phyloP scores from a whole-genome alignment of 192 early-diverging fungal genomes.

The Entomortierella parvispora region DNA sequence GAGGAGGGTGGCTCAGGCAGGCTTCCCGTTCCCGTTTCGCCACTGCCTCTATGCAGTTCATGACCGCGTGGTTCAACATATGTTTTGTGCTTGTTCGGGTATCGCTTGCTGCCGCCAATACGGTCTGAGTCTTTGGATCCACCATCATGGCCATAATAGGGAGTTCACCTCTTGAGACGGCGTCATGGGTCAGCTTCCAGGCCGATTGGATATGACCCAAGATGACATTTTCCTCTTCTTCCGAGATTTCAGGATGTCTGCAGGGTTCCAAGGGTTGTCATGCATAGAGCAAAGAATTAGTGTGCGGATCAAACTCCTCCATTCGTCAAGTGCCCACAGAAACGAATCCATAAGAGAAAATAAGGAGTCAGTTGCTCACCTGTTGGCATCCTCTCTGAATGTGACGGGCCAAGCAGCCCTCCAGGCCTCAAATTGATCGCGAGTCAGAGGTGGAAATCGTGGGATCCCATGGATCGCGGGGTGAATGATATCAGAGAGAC shows the following conservation, averaged over 20 bases:
- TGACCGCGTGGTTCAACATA: slow-evolving; percentile 81
- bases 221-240: slow-evolving; percentile 52
- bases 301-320: neutral
- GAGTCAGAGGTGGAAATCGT: slow-evolving; percentile 69
- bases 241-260: slow-evolving; percentile 54
- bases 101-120: slow-evolving; percentile 62
- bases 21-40: slow-evolving; percentile 64
- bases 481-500: slow-evolving; percentile 32
- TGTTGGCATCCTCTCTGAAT: slow-evolving; percentile 69
- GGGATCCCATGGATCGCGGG: slow-evolving; percentile 62
- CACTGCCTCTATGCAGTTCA: slow-evolving; percentile 79
- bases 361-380: slow-evolving; percentile 14
- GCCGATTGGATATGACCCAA: slow-evolving; percentile 48
- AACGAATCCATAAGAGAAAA: slow-evolving; percentile 4
- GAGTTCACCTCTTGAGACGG: slow-evolving; percentile 51
- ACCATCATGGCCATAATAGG: slow-evolving; percentile 63
- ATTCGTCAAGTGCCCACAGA: neutral
- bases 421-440: slow-evolving; percentile 82
- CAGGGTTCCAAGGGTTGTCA: neutral
- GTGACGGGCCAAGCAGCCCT: slow-evolving; percentile 84
- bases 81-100: slow-evolving; percentile 58
- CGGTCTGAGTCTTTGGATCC: slow-evolving; percentile 58
- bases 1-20: slow-evolving; percentile 1
- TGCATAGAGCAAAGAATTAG: neutral
- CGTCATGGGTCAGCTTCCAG: slow-evolving; percentile 21